Conservation (phyloP, 1,139 yeast species). For the Debaryomyces subglobosus region DNA sequence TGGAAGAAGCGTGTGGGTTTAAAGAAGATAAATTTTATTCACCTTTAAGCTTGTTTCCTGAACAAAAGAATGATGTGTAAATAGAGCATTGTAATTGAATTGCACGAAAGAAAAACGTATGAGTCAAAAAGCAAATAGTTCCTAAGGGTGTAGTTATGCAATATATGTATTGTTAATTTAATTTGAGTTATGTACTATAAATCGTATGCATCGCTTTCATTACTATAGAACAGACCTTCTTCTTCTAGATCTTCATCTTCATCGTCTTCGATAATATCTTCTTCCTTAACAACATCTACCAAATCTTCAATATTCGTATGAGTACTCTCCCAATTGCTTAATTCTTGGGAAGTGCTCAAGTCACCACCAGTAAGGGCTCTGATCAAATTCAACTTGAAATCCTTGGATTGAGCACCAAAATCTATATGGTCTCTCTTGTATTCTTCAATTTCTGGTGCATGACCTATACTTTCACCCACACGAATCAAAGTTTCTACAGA, state of each 20-base stretch:
- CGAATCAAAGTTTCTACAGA: conserved; percentile 80
- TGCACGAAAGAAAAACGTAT: not conserved
- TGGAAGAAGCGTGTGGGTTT: conserved; percentile 36
- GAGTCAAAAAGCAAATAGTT: not conserved
- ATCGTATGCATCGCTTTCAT: conserved; percentile 8
- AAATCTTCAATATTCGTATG: conserved; percentile 27
- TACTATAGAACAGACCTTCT: conserved; percentile 12
- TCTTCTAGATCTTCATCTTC: conserved; percentile 22
- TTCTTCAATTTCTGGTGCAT: conserved; percentile 54
- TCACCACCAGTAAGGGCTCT: conserved; percentile 65
- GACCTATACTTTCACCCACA: conserved; percentile 94
- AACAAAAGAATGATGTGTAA: conserved; percentile 16
- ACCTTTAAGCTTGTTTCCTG: conserved; percentile 34
- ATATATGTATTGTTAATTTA: conserved; percentile 5
- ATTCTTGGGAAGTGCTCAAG: conserved; percentile 30
- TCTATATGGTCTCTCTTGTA: conserved; percentile 50
- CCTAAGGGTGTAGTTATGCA: conserved; percentile 1
- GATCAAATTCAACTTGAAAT: conserved; percentile 55
- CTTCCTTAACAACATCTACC: conserved; percentile 21
- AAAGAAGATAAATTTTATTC: conserved; percentile 33
- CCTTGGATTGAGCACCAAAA: conserved; percentile 51
- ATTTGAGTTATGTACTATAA: conserved; percentile 11
- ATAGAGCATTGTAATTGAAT: not conserved
- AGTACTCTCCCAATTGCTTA: conserved; percentile 44
- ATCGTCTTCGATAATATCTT: conserved; percentile 10